A percentile compares a stretch with the other conserved stretches of the same genome.
These are phyloP conservation scores for Penicillium crystallinum DNA, from an alignment of 495 filamentous ascomycete species.

Conservation along the genomic window DNA sequence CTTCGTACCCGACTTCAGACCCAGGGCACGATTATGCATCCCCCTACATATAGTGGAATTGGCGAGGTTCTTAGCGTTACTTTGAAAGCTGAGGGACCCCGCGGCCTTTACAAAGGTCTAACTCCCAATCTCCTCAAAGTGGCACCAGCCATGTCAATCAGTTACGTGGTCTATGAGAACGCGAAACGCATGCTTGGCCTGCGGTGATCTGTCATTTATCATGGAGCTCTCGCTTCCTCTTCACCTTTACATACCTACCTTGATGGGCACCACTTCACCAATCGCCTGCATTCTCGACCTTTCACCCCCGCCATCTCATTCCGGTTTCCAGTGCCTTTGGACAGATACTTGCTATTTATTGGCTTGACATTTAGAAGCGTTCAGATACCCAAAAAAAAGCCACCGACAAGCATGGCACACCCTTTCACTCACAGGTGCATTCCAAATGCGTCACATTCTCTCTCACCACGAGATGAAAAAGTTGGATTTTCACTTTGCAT, in stretches of 20 bases:
- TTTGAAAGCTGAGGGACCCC: conserved; percentile 71
- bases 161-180: conserved; percentile 97
- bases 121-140: conserved; percentile 97
- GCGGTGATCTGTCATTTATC: conserved; percentile 38
- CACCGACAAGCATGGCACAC: not conserved
- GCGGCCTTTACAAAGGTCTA: conserved; percentile 89
- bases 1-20: conserved; percentile 90
- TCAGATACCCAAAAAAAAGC: conserved; percentile 2
- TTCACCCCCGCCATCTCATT: not conserved
- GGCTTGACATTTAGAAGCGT: conserved; percentile 1
- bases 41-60: conserved; percentile 82
- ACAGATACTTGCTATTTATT: not conserved
- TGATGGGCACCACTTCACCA: not conserved
- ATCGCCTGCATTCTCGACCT: not conserved
- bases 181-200: conserved; percentile 74
- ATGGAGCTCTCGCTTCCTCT: not conserved
- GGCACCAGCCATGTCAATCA: conserved; percentile 92
- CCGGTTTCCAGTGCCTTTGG: not conserved
- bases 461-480: not conserved
- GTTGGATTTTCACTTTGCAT: conserved; percentile 11
- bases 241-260: not conserved
- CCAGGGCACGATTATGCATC: conserved; percentile 89
- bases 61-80: conserved; percentile 81
- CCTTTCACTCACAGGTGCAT: conserved; percentile 1
- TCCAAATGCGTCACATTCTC: not conserved